Base-by-base conservation (phyloP, 306 rosid genomes). In the Rosa persica region DNA sequence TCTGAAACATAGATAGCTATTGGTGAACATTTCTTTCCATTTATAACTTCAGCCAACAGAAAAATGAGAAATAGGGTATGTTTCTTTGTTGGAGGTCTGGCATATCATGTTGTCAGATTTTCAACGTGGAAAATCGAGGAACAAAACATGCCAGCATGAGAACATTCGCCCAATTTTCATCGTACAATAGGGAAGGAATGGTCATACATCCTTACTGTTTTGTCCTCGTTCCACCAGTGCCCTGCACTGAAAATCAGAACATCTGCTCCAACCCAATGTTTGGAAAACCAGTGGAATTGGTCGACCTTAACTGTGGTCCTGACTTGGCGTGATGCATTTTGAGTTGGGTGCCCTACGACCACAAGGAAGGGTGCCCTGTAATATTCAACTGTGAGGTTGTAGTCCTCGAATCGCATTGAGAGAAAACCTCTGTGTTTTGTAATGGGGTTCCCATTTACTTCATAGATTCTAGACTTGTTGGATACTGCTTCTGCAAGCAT, bases 141-240 rank as follows among this genome's bases (percentile, higher is more conserved):
- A 52, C 7, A 52, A 17, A 52, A 52, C 10, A 16, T 49, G 22
- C 25, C 60, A 54, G 58, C 58, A 55, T 51, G n/a, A 51, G n/a
- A 51, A 4, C n/a, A 17, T 16, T 51, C 55, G 55, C 8, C 36
- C n/a, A 12, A 48, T 0, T 16, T 17, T 17, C 22, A 52, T 1
- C 2, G 60, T 1, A 20, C 9, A 3, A 13, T 17, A 70, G 22
- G 23, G 57, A 22, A 39, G 48, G 1, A 44, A 46, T 3, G 12
- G 8, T 19, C 86, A 2, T 88, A 91, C 97, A 75, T 30, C 64
- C 80, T 83, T 76, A 73, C 40, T 11, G 97, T 95, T 80, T 93
- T 93, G 82, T 83, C 85, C 38, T 76, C 60, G 83, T 93, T 93
- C 99, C 98, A 91, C 96, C 99, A 90, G 65, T 96, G 99, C 4